A percentile compares a stretch with the other conserved stretches of the same genome.
Evolutionary conservation across 179 eudicot species (phyloP).

Genomic region (Carnegiea gigantea): DNA sequence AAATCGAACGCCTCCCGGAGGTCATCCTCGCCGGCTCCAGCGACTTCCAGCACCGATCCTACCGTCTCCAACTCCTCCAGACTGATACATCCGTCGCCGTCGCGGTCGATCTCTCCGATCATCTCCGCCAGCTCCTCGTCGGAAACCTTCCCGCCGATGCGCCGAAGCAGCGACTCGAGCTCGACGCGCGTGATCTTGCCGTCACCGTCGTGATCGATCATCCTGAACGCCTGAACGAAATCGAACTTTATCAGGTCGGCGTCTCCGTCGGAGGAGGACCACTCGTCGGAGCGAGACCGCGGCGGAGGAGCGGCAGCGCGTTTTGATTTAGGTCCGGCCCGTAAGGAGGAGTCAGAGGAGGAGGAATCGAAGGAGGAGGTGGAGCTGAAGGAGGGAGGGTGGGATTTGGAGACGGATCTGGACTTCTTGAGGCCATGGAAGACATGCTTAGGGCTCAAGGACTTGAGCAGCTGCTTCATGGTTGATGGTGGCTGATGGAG

Average conservation of each 20-base stretch:
- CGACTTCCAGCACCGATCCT: constrained; percentile 51
- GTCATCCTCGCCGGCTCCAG: constrained; percentile 50
- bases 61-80: constrained; percentile 63
- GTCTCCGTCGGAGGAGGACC: constrained; percentile 3
- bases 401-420: constrained; percentile 49
- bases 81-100: constrained; percentile 74
- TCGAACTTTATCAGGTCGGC: constrained; percentile 14
- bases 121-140: constrained; percentile 52
- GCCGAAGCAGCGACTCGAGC: constrained; percentile 42
- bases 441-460: constrained; percentile 41
- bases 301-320: background rate
- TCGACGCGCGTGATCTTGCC: constrained; percentile 57
- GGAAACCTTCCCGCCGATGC: constrained; percentile 20
- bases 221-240: constrained; percentile 40
- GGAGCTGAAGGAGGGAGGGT: constrained; percentile 44
- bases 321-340: background rate
- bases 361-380: constrained; percentile 24
- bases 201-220: constrained; percentile 74
- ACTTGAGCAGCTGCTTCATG: constrained; percentile 39
- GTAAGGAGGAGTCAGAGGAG: constrained; percentile 19
- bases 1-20: constrained; percentile 56
- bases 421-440: constrained; percentile 39
- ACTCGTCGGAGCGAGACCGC: background rate
- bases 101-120: constrained; percentile 56
- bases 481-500: background rate